Conservation (phyloP, 192 early-diverging fungal genomes). For the Paraglomus brasilianum region DNA sequence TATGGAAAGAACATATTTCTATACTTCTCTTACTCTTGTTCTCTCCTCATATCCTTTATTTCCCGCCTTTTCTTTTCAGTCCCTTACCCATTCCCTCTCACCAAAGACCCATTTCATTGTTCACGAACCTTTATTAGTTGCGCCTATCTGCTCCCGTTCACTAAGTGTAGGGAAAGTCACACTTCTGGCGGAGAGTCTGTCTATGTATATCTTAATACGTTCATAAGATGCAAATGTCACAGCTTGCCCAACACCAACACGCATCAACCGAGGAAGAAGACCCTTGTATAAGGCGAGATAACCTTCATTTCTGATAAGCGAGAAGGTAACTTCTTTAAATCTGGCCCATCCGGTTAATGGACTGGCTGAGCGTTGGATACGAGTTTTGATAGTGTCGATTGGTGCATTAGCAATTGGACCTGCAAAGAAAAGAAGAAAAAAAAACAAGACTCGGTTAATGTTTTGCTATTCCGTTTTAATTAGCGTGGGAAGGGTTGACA, state of each 20-base stretch:
- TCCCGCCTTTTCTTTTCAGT: too few species aligned
- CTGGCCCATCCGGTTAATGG: conserved; percentile 75
- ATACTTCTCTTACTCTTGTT: too few species aligned
- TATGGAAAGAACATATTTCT: too few species aligned
- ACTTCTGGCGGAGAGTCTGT: conserved; percentile 34
- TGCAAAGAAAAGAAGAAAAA: conserved; percentile 2
- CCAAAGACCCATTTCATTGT: too few species aligned
- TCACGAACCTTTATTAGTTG: too few species aligned
- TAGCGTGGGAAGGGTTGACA: too few species aligned
- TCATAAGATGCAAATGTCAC: conserved; percentile 96
- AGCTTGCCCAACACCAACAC: conserved; percentile 96
- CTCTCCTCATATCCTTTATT: too few species aligned
- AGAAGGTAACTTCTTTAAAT: conserved; percentile 72
- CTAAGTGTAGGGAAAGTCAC: too few species aligned
- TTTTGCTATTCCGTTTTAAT: too few species aligned
- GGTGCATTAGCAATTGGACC: conserved; percentile 94
- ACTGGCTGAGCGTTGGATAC: conserved; percentile 85
- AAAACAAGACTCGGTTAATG: too few species aligned
- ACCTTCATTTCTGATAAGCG: conserved; percentile 87
- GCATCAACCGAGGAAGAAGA: conserved; percentile 84
- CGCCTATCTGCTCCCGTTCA: too few species aligned
- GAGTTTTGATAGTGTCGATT: conserved; percentile 98
- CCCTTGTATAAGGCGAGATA: conserved; percentile 94
- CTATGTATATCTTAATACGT: conserved; percentile 77
- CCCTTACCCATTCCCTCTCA: too few species aligned